phyloP scores from a whole-genome alignment of 2,329 filamentous ascomycete species.

The Capronia americana region DNA sequence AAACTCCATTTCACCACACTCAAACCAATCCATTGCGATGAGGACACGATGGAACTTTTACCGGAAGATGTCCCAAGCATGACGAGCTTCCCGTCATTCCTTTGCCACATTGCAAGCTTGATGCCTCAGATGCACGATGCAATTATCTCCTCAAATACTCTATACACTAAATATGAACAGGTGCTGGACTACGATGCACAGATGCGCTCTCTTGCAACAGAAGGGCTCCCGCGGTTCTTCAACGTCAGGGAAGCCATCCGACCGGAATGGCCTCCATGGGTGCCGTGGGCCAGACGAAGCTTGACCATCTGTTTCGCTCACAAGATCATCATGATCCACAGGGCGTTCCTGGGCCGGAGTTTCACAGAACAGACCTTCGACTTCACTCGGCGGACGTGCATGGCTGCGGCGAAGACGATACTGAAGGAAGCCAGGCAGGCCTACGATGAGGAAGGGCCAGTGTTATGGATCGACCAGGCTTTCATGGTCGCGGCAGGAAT shows the following conservation, averaged over 20 bases:
- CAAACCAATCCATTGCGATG: conserved; percentile 47
- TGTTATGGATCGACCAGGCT: conserved; percentile 53
- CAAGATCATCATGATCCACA: conserved; percentile 53
- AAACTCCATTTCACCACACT: conserved; percentile 46
- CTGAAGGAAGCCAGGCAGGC: conserved; percentile 47
- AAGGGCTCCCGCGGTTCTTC: conserved; percentile 47
- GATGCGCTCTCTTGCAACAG: conserved; percentile 45
- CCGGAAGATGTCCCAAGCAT: conserved; percentile 42
- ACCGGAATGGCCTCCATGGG: conserved; percentile 50
- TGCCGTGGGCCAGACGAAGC: conserved; percentile 49
- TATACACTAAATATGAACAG: conserved; percentile 51
- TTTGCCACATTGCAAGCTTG: conserved; percentile 47
- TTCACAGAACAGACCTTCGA: conserved; percentile 52
- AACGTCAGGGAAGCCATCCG: conserved; percentile 44
- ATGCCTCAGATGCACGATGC: conserved; percentile 51
- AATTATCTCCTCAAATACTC: conserved; percentile 45
- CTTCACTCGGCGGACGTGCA: conserved; percentile 52
- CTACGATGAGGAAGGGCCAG: conserved; percentile 47
- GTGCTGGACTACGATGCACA: conserved; percentile 51
- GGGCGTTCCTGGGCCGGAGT: conserved; percentile 51
- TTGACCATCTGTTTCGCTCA: conserved; percentile 50
- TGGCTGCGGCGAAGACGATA: conserved; percentile 51
- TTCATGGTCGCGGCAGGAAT: conserved; percentile 51
- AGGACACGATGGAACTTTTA: conserved; percentile 42
- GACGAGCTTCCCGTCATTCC: conserved; percentile 46